phyloP scores from a whole-genome alignment of 2,329 filamentous ascomycete genomes.

The Phoma sp. region DNA sequence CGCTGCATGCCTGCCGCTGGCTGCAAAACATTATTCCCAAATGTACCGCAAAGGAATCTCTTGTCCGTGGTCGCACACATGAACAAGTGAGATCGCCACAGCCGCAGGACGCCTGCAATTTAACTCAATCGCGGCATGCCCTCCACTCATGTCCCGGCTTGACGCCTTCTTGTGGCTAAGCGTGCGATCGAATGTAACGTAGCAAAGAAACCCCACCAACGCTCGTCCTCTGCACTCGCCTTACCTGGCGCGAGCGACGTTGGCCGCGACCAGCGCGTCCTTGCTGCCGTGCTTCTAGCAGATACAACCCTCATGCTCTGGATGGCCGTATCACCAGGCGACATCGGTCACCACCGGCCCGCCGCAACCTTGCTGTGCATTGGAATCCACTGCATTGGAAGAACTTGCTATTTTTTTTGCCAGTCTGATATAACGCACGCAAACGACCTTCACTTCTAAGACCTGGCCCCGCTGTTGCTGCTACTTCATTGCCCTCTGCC shows the following conservation, averaged over 20 bases:
- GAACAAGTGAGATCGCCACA: slow-evolving; percentile 18
- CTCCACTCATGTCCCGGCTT: slow-evolving; percentile 17
- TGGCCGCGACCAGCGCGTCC: slow-evolving; percentile 18
- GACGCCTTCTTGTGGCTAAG: slow-evolving; percentile 18
- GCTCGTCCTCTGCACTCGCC: slow-evolving; percentile 30
- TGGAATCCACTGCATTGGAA: slow-evolving; percentile 31
- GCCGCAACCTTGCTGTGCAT: slow-evolving; percentile 40
- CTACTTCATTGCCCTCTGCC: slow-evolving; percentile 27
- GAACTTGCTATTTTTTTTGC: slow-evolving; percentile 21
- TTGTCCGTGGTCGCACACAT: slow-evolving; percentile 13
- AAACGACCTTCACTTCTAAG: slow-evolving; percentile 30
- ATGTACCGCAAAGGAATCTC: slow-evolving; percentile 5
- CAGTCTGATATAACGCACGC: slow-evolving; percentile 34
- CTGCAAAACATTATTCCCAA: slow-evolving; percentile 12
- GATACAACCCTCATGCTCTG: slow-evolving; percentile 48
- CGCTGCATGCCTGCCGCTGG: slow-evolving; percentile 3
- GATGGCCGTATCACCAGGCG: slow-evolving; percentile 49
- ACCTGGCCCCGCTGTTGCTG: slow-evolving; percentile 37
- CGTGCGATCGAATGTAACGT: slow-evolving; percentile 20
- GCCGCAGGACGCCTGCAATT: slow-evolving; percentile 24
- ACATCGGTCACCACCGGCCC: slow-evolving; percentile 46
- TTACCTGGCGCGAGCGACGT: slow-evolving; percentile 31
- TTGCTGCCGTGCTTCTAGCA: slow-evolving; percentile 42
- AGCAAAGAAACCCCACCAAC: slow-evolving; percentile 33
- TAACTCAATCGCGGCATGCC: slow-evolving; percentile 24